Conservation (phyloP, 306 rosid genomes). For the Neltuma alba region DNA sequence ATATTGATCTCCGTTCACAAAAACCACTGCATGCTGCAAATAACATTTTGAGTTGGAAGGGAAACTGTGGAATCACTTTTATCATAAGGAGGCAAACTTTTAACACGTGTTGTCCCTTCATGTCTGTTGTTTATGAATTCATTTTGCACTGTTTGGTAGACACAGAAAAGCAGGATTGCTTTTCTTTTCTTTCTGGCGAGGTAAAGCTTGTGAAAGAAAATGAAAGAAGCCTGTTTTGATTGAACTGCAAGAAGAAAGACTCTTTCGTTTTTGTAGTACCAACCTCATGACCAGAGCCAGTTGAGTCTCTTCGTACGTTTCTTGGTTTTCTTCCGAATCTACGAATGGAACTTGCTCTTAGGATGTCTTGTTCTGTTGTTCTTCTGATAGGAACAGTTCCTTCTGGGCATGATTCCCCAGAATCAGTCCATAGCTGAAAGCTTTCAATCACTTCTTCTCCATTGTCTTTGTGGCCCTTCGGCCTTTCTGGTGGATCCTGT, state of each 20-base stretch:
- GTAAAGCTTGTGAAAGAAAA: not conserved
- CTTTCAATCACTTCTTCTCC: constrained; percentile 44
- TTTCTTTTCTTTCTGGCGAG: constrained; percentile 25
- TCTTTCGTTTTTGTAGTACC: constrained; percentile 27
- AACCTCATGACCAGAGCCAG: constrained; percentile 95
- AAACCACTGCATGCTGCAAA: constrained; percentile 93
- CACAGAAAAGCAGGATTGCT: constrained; percentile 28
- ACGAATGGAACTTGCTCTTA: constrained; percentile 73
- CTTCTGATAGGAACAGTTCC: constrained; percentile 92
- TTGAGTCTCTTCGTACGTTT: constrained; percentile 76
- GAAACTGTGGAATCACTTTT: constrained; percentile 14
- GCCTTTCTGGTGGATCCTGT: constrained; percentile 95
- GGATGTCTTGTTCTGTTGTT: constrained; percentile 71
- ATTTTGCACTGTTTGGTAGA: constrained; percentile 24
- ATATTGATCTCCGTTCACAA: constrained; percentile 91
- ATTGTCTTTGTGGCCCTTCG: constrained; percentile 47
- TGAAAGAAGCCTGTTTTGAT: not conserved
- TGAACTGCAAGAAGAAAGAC: constrained; percentile 21
- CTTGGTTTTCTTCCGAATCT: constrained; percentile 86
- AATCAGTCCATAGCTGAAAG: constrained; percentile 76
- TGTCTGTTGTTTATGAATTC: constrained; percentile 28
- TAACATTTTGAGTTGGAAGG: not conserved
- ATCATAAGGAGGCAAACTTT: constrained; percentile 24
- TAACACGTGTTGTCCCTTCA: constrained; percentile 39
- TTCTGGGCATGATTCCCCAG: constrained; percentile 85